Base-by-base conservation (phyloP, 768 basidiomycete genomes). In the Brasilioporus rufonigricans region DNA sequence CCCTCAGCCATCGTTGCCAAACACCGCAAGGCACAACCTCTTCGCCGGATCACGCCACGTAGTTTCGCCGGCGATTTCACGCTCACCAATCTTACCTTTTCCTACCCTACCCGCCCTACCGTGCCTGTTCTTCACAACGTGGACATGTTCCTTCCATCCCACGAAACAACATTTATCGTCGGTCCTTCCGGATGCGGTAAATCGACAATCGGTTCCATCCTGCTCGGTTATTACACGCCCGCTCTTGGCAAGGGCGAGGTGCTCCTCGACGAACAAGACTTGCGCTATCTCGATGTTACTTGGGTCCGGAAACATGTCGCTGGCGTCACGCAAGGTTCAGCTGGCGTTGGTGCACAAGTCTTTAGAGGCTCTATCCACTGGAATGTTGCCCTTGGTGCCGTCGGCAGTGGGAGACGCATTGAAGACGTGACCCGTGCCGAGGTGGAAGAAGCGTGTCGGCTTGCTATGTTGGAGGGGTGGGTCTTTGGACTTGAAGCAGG, bases 391-490 rank as follows among this genome's bases (percentile, higher is more conserved):
- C 80, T 96, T 55, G 92, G 86, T 4, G 71, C 85, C 5, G 82
- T 83, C 8, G 83, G 82, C 7, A 69, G 68, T 60, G 61, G 66
- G 19, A 69, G 77, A 29, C 59, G 65, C 4, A 77, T 77, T 1
- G 73, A 78, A 50, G 77, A 81, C 23, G 86, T 85, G 19, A 80
- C 80, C 1, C 73, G 84, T 35, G 73, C 76, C 18, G 87, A 93
- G 67, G 91, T 98, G 2, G 79, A 87, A 40, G 80, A 84, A 16
- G 95, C 93, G 0, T 95, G 93, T 64, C 76, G 81, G n/a, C 83
- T 82, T 9, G 93, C 93, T 0, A 77, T 96, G 67, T 77, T 98
- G 61, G 89, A 96, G 61, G 91, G 92, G 48, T 99, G 95, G 70
- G 79, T 97, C 5, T 71, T 74, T 16, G 89, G 86, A 51, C 73